Base-by-base conservation (phyloP, 2,329 filamentous ascomycete genomes). In the Didymella pinodella region DNA sequence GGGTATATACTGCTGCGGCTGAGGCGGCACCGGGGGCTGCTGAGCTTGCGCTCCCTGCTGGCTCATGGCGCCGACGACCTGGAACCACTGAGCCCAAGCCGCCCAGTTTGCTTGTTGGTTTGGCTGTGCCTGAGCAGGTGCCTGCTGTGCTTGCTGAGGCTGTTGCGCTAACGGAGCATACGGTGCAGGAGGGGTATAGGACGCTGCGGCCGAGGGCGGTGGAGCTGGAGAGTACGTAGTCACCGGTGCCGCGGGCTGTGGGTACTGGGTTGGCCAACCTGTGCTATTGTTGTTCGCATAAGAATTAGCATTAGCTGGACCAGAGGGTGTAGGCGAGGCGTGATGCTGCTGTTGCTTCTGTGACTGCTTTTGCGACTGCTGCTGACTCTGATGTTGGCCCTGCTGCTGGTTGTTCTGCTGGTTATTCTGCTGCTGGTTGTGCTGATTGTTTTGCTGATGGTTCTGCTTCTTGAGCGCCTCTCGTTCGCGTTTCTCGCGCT, bases 41-140 rank as follows among this genome's bases (percentile, higher is more conserved):
- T 63, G 64, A 28, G 54, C 57, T 54, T 69, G 68, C 43, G 59
- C 55, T 57, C 66, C 55, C 54, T 68, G 65, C 29, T 69, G 64
- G 46, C 65, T 68, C 68, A 70, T 68, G 2, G 65, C 64, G 34
- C 62, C 63, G 14, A 68, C 66, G 3, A 70, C 67, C 36, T 70
- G 68, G 31, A 71, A 62, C 68, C 68, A 71, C 31, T 71, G 68
- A 32, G 67, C 67, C 68, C 68, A 71, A 50, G 69, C 69, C 59
- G 70, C 67, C 61, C 58, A 61, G 26, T 65, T 72, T 36, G 68
- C 67, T 54, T 75, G 71, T 45, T 68, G 68, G 31, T 54, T 54
- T 10, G 56, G 56, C 31, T 59, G 56, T 34, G 32, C 50, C 28
- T 43, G 49, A 18, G 50, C 50, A 5, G 56, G 18, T 10, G 50